Base-by-base conservation (phyloP, 106 monocot genomes). In the Dioscorea dumetorum region DNA sequence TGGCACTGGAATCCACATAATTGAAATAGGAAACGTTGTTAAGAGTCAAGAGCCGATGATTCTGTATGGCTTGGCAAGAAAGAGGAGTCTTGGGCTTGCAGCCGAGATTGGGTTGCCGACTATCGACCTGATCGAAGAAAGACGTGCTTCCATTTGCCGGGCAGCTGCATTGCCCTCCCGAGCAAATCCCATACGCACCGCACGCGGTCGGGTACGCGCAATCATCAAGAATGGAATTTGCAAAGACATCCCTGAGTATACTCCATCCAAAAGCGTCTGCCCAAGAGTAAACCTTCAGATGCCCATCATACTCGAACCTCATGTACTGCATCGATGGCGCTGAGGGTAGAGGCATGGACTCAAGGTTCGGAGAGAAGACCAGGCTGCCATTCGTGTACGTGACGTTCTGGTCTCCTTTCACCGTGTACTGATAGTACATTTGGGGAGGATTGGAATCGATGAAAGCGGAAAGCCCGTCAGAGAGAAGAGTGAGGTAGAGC, bases 181-280 rank as follows among this genome's bases (percentile, higher is more conserved):
- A 83, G 28, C 87, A 87, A 48, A 87, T 75, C 20, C 83, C 87
- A 60, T 80, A 83, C 24, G 57, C 51, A 8, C 84, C 78, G 20
- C 84, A 88, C 1, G 73, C 80, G 2, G 63, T 83, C 1, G 83
- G 83, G 58, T 74, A 69, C 24, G 22, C 62, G 34, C 79, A 73
- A 31, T 70, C 62, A 70, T 50, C 69, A 11, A 21, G 68, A 12
- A 67, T 41, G 10, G 41, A 68, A 18, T 67, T 18, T 14, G 54
- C 10, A 23, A 81, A 56, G 12, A 81, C 72, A 64, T 79, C 73
- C 21, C 5, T 61, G 32, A 67, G 2, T 16, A 34, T 12, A 21
- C 31, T 66, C 86, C 86, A 82, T 1, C 60, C 48, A 16, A 4
- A 4, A 23, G 33, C 22, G 1, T 61, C 51, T 11, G 8, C 11